These are phyloP conservation scores for Falciphora oryzae DNA, from an alignment of 2,329 filamentous ascomycete species.

Conservation along the genomic window DNA sequence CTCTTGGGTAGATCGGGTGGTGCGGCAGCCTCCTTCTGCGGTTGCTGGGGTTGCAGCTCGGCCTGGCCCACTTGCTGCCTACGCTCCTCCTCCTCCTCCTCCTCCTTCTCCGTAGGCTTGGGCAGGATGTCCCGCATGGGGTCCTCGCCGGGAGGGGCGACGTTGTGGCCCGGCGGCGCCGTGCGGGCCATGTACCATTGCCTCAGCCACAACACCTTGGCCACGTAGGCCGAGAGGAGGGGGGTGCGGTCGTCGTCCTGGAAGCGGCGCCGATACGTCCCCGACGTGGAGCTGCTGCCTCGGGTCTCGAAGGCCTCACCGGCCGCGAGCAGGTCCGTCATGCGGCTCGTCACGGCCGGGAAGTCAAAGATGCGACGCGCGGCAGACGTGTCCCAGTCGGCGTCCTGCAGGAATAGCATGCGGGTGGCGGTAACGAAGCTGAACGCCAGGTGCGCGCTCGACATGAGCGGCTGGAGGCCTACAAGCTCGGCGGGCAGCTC, in stretches of 20 bases:
- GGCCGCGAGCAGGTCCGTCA: conserved; percentile 24
- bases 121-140: not conserved
- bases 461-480: conserved; percentile 25
- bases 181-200: conserved; percentile 28
- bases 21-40: conserved; percentile 3
- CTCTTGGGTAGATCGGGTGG: not conserved
- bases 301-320: conserved; percentile 24
- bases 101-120: not conserved
- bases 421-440: conserved; percentile 28
- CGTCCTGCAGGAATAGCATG: conserved; percentile 28
- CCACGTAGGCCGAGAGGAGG: conserved; percentile 25
- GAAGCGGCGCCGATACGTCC: conserved; percentile 18
- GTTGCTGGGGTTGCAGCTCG: conserved; percentile 5
- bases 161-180: conserved; percentile 1
- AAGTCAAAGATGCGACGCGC: conserved; percentile 30
- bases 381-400: conserved; percentile 30
- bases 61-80: not conserved
- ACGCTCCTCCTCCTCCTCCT: not conserved
- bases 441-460: conserved; percentile 27
- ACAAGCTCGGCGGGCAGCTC: conserved; percentile 22
- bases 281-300: conserved; percentile 14
- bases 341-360: conserved; percentile 18
- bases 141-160: not conserved
- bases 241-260: conserved; percentile 22
- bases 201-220: conserved; percentile 33